These are phyloP conservation scores for Uronychia binucleata DNA, from an alignment of 73 alveolate genomes.

Conservation along the genomic window DNA sequence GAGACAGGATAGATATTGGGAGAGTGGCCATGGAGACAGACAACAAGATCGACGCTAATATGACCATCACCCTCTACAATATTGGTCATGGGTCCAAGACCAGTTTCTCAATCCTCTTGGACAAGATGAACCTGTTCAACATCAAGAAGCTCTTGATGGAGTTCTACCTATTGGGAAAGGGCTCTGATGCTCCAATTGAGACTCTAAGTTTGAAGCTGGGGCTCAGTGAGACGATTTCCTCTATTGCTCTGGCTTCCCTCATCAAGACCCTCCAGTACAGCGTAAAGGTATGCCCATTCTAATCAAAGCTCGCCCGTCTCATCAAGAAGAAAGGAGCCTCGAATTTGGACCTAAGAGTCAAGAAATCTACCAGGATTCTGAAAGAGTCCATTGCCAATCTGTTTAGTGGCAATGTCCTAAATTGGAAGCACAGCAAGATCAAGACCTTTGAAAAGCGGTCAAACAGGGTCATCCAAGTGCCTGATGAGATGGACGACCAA, in stretches of 20 bases:
- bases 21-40: background rate
- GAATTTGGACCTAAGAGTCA: background rate
- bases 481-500: background rate
- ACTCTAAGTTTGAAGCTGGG: background rate
- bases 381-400: background rate
- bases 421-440: background rate
- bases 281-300: background rate
- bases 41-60: background rate
- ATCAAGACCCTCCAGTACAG: background rate
- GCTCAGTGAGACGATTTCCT: background rate
- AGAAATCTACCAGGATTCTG: background rate
- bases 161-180: background rate
- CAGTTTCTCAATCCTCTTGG: background rate
- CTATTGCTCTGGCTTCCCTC: background rate
- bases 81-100: background rate
- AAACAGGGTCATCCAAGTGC: background rate
- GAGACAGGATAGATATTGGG: background rate
- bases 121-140: background rate
- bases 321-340: background rate
- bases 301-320: background rate
- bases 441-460: background rate
- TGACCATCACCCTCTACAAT: background rate
- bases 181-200: background rate
- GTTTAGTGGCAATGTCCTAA: background rate
- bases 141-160: background rate